phyloP scores from a whole-genome alignment of 331 rosid species.

The Saraca asoca region DNA sequence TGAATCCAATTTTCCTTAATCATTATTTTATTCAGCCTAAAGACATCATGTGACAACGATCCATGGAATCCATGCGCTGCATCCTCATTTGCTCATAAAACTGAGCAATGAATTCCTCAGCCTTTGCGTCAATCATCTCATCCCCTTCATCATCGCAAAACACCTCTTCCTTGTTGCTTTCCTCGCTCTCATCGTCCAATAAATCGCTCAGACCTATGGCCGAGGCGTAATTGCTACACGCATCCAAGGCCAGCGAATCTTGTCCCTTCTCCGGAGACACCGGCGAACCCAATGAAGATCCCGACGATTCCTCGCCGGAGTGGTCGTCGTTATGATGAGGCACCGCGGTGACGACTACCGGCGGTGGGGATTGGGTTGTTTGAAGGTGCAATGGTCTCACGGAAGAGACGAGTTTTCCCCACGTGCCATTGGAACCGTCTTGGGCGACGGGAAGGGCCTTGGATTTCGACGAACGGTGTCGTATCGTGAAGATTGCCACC shows the following conservation, averaged over 20 bases:
- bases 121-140: slow-evolving; percentile 63
- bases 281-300: background rate
- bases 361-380: slow-evolving; percentile 14
- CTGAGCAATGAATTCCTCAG: slow-evolving; percentile 71
- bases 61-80: slow-evolving; percentile 43
- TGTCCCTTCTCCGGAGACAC: slow-evolving; percentile 3
- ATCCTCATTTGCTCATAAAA: slow-evolving; percentile 66
- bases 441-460: slow-evolving; percentile 4
- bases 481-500: slow-evolving; percentile 49
- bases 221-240: slow-evolving; percentile 43
- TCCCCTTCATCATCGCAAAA: slow-evolving; percentile 38
- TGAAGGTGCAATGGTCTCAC: slow-evolving; percentile 73
- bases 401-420: slow-evolving; percentile 55
- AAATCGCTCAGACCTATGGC: slow-evolving; percentile 45
- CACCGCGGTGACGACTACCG: background rate
- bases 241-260: slow-evolving; percentile 21
- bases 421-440: slow-evolving; percentile 35
- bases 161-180: background rate
- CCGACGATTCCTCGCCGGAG: background rate
- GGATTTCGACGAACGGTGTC: slow-evolving; percentile 41
- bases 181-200: slow-evolving; percentile 21
- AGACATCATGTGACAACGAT: slow-evolving; percentile 26
- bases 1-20: too few species aligned
- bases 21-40: too few species aligned
- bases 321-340: too few species aligned